These are phyloP conservation scores for Priceomyces castillae DNA, from an alignment of 805 yeast species.

Conservation along the genomic window DNA sequence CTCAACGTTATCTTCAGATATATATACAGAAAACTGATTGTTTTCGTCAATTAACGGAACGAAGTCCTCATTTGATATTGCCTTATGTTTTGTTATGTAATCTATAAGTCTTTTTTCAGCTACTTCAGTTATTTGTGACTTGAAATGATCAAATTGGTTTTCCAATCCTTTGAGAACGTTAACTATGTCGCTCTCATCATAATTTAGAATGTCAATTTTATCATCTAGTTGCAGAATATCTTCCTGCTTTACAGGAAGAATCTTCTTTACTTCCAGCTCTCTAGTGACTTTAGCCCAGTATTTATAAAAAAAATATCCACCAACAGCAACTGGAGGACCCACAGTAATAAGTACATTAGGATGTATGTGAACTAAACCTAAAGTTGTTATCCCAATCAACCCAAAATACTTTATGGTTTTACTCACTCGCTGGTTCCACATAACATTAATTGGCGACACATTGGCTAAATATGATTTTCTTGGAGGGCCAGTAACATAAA, in stretches of 20 bases:
- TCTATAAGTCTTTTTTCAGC: constrained; percentile 27
- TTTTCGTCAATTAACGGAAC: constrained; percentile 27
- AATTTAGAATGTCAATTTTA: constrained; percentile 19
- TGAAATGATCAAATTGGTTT: constrained; percentile 36
- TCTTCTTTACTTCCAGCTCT: constrained; percentile 13
- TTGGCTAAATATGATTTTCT: constrained; percentile 29
- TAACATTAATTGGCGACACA: constrained; percentile 19
- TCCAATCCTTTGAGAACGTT: constrained; percentile 36
- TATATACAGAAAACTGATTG: constrained; percentile 30
- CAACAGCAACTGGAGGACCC: constrained; percentile 35
- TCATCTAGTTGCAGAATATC: constrained; percentile 8
- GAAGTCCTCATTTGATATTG: constrained; percentile 2
- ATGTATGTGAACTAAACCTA: constrained; percentile 31
- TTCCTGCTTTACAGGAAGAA: constrained; percentile 8
- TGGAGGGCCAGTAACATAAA: constrained; percentile 24
- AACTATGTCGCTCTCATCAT: constrained; percentile 31
- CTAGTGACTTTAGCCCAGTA: constrained; percentile 11
- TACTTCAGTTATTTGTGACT: constrained; percentile 23
- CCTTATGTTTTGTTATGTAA: constrained; percentile 17
- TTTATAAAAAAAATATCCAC: constrained; percentile 22
- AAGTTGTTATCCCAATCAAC: constrained; percentile 23
- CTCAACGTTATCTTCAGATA: constrained; percentile 21
- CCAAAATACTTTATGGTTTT: constrained; percentile 27
- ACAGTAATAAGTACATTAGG: constrained; percentile 34
- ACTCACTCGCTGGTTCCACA: constrained; percentile 29